Evolutionary conservation across 164 flowering plant species (phyloP).

Genomic region (Taxillus chinensis): DNA sequence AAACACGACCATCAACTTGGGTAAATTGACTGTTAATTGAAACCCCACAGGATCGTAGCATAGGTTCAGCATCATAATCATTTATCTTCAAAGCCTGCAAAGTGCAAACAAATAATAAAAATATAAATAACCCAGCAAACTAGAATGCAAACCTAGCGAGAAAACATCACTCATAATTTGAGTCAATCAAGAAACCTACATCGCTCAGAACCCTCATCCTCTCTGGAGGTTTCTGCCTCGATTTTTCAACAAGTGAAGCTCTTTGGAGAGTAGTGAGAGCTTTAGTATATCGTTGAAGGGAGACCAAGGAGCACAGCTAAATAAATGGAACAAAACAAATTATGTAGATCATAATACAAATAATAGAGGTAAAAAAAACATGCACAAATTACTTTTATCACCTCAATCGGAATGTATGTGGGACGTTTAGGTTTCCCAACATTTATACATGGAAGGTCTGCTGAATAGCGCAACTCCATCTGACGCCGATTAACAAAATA

Average conservation of each 20-base stretch:
- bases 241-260: constrained; percentile 80
- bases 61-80: constrained; percentile 61
- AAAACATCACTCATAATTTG: not conserved
- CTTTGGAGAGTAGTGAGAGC: constrained; percentile 59
- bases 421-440: constrained; percentile 68
- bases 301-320: constrained; percentile 72
- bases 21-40: constrained; percentile 45
- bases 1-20: constrained; percentile 76
- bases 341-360: not conserved
- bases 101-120: not conserved
- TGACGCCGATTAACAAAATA: constrained; percentile 42
- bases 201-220: constrained; percentile 52
- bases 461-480: constrained; percentile 32
- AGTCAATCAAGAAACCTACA: constrained; percentile 27
- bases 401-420: constrained; percentile 50
- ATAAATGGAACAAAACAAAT: not conserved
- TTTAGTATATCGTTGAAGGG: constrained; percentile 86
- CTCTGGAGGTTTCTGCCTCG: constrained; percentile 89
- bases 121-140: not conserved
- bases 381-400: constrained; percentile 1
- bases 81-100: constrained; percentile 41
- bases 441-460: constrained; percentile 50
- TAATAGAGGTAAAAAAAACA: not conserved
- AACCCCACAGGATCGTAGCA: constrained; percentile 57
- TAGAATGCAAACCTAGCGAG: not conserved